These are phyloP conservation scores for Fusarium anthophilum DNA, from an alignment of 2,329 filamentous ascomycete genomes.

Conservation along the genomic window DNA sequence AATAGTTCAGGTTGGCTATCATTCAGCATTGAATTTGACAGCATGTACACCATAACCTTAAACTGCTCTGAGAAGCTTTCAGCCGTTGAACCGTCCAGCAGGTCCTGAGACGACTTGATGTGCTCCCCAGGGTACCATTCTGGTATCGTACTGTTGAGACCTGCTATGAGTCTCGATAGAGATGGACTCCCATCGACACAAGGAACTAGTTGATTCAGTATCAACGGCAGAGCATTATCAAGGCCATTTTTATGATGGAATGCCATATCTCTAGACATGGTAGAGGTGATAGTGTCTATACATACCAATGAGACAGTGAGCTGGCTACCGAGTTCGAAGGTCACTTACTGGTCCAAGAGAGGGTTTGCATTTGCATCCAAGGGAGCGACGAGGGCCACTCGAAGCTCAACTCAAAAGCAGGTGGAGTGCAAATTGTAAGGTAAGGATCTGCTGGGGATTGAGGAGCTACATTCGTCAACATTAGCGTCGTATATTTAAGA, in stretches of 20 bases:
- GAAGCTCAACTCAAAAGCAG: accelerated
- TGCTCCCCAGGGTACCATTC: background rate
- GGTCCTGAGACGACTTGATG: too few species aligned
- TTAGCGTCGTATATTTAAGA: background rate
- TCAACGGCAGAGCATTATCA: too few species aligned
- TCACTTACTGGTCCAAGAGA: background rate
- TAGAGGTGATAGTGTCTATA: too few species aligned
- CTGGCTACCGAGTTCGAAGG: too few species aligned
- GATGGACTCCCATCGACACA: too few species aligned
- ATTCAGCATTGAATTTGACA: background rate
- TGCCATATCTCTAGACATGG: too few species aligned
- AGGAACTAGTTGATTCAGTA: too few species aligned
- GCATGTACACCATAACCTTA: background rate
- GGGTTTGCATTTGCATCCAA: accelerated
- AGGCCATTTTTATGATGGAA: too few species aligned
- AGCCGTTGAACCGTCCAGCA: accelerated
- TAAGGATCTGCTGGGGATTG: accelerated
- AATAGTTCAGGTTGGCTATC: accelerated
- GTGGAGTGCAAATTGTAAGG: background rate
- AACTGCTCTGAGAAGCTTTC: too few species aligned
- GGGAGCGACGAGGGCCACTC: accelerated
- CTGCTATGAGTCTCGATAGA: too few species aligned
- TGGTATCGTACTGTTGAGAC: accelerated
- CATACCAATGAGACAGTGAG: too few species aligned
- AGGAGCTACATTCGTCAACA: accelerated